Evolutionary conservation across 108 stramenopile species (phyloP), one percentile per base, ranked within the genome.

Genomic region (Skeletonema potamos): DNA sequence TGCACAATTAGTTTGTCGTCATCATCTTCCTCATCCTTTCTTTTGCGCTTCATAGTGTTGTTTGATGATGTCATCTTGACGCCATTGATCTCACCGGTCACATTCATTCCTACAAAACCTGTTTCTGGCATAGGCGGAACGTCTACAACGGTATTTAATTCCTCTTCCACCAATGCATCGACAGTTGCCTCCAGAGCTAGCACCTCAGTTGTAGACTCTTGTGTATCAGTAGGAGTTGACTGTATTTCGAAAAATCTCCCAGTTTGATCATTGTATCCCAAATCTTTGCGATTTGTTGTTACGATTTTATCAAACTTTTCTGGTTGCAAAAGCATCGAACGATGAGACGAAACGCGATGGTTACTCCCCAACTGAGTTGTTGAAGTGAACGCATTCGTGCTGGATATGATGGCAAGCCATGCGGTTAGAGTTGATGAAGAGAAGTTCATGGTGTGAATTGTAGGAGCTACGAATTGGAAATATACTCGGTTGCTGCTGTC

Each of bases 121-220:
- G 54, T 71, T 13, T 44, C 27, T 26, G 78, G 78, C 66, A 72
- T 68, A 24, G 64, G 60, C 20, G 71, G 71, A 27, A 79, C 51
- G 58, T 79, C 78, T 8, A 60, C 41, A 1, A 58, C 10, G 1
- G 55, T n/a, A 6, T 20, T 15, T 9, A 18, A 22, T 57, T 13
- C 51, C 7, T 67, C 66, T 54, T 68, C 67, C 4, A 22, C 11
- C 17, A 93, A 55, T 0, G 92, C 88, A 72, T 90, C 89, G 15
- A 88, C 87, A 27, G 92, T 89, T 67, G 89, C 92, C 54, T 75
- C 83, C 15, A 93, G 72, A 7, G 89, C 88, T 84, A 28, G 92
- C 88, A 44, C 39, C 48, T 27, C 3, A 18, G 56, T 41, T 41
- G 15, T 1, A n/a, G 2, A n/a, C 27, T 6, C 28, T 29, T 29